Base-by-base conservation (phyloP, 306 rosid species). In the Lathyrus aphaca region DNA sequence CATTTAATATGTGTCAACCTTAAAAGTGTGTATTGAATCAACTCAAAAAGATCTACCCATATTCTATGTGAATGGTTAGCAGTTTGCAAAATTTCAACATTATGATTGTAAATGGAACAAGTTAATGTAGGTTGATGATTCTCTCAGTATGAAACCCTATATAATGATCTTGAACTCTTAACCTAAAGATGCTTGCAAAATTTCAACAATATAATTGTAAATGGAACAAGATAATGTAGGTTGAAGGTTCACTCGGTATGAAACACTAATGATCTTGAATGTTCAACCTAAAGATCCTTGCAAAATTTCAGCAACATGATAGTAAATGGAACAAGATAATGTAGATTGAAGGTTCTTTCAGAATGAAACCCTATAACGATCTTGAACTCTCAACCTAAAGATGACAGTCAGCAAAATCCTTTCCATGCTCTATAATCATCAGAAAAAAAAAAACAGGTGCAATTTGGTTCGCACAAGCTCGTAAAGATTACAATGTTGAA, bases 371-470 rank as follows among this genome's bases (percentile, higher is more conserved):
- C n/a, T n/a, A n/a, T n/a, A n/a, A n/a, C n/a, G n/a, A n/a, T n/a
- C n/a, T n/a, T n/a, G n/a, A n/a, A n/a, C n/a, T n/a, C n/a, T n/a
- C n/a, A n/a, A 75, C 67, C 43, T 57, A 58, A 39, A 48, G 19
- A 50, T n/a, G 25, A 56, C 38, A 56, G 7, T 37, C 27, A 43
- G 10, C 49, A 37, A 61, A 48, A 46, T 64, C 11, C 21, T 55
- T 62, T 17, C 40, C 55, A 72, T 23, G 60, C 30, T 64, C 64
- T 35, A n/a, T 35, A 53, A 71, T 25, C 59, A 62, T 58, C 23
- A 62, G 11, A 2, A 21, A 5, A 0, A 17, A 1, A 13, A 61
- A 17, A 65, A 25, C 25, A 46, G 61, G 27, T 42, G 39, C 3
- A 38, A 5, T 72, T 10, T 29, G n/a, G 42, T 27, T 64, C 35